Evolutionary conservation across 73 alveolate genomes (phyloP).

Genomic region (Diophrys sp.): DNA sequence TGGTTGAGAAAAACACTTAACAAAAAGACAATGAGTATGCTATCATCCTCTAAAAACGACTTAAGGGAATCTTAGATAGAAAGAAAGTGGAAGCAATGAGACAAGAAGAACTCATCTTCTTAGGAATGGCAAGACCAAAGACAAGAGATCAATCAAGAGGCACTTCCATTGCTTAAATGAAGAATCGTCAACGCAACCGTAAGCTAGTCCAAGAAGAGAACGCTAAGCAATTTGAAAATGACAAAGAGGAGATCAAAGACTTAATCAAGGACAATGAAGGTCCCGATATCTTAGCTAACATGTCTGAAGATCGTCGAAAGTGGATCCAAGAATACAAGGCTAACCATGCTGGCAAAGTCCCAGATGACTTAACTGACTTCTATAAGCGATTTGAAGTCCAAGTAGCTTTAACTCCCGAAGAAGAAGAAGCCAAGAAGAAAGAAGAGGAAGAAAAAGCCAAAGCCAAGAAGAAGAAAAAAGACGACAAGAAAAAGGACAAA

Average conservation of each 20-base stretch:
- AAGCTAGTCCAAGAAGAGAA: conserved; percentile 50
- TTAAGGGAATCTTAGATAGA: conserved; percentile 80
- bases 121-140: conserved; percentile 76
- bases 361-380: conserved; percentile 54
- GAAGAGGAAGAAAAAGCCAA: conserved; percentile 81
- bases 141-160: conserved; percentile 49
- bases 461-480: conserved; percentile 26
- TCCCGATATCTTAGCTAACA: conserved; percentile 75
- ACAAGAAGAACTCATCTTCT: conserved; percentile 75
- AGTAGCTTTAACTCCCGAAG: conserved; percentile 66
- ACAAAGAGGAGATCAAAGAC: conserved; percentile 67
- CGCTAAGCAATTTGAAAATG: conserved; percentile 62
- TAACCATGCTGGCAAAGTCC: conserved; percentile 61
- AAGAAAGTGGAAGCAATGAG: conserved; percentile 73
- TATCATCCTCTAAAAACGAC: conserved; percentile 54
- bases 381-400: conserved; percentile 48
- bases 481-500: conserved; percentile 15
- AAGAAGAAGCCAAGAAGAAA: conserved; percentile 67
- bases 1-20: neutral
- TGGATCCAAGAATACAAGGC: conserved; percentile 75
- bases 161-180: conserved; percentile 44
- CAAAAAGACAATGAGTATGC: conserved; percentile 58
- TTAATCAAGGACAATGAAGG: conserved; percentile 80
- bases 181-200: conserved; percentile 56
- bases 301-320: conserved; percentile 80